These are phyloP conservation scores for Penicillium fuscoglaucum DNA, from an alignment of 2,329 filamentous ascomycete species.

Conservation along the genomic window DNA sequence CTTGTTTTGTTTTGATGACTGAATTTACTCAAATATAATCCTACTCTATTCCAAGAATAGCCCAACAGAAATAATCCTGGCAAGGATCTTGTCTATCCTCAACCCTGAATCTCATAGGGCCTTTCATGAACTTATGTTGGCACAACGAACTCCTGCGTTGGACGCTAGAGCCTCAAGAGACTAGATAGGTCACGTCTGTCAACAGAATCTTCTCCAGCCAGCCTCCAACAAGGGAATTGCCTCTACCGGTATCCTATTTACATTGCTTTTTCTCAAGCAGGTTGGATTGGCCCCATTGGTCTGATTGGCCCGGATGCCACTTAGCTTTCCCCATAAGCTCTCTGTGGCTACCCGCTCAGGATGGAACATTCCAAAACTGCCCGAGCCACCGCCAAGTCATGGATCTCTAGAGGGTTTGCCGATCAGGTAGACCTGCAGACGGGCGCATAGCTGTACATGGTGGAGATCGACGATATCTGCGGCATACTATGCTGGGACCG, in stretches of 20 bases:
- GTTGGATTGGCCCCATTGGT: constrained; percentile 6
- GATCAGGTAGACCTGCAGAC: constrained; percentile 9
- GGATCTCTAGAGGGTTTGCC: neutral
- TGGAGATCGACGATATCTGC: neutral
- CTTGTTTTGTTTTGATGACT: neutral
- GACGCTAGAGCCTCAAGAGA: constrained; percentile 13
- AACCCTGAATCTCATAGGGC: neutral
- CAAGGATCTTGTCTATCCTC: neutral
- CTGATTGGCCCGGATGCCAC: constrained; percentile 21
- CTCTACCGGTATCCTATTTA: neutral
- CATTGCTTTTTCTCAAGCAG: constrained; percentile 15
- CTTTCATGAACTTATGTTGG: neutral
- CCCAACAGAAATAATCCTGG: neutral
- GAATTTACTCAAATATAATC: neutral
- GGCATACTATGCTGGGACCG: constrained; percentile 1
- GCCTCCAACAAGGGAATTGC: neutral
- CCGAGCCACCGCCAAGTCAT: constrained; percentile 14
- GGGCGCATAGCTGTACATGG: constrained; percentile 11
- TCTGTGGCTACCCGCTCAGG: constrained; percentile 32
- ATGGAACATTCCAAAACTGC: constrained; percentile 26
- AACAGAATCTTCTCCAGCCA: neutral
- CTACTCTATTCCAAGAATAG: neutral
- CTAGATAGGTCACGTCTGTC: constrained; percentile 17
- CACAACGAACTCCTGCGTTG: neutral
- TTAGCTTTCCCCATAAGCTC: constrained; percentile 25